Conservation (phyloP, 495 filamentous ascomycete species). For the Monascus purpureus region DNA sequence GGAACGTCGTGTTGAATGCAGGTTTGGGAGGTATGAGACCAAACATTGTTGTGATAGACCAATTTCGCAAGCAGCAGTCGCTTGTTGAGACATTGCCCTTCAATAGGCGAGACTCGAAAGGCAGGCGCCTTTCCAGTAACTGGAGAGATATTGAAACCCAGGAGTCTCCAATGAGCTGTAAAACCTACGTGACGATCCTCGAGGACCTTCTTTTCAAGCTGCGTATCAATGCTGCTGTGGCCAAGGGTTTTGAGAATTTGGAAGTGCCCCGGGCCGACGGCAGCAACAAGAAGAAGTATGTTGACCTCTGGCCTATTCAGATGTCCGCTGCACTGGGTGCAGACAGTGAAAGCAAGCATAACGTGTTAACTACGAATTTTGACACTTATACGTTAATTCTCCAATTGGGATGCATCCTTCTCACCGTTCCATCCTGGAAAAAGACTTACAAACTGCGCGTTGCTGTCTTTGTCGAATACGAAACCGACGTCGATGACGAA, state of each 20-base stretch:
- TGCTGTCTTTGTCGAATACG: conserved; percentile 79
- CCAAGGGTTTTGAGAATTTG: conserved; percentile 65
- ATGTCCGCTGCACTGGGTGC: conserved; percentile 67
- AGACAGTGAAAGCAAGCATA: conserved; percentile 43
- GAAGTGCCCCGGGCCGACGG: conserved; percentile 50
- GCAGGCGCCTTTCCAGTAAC: conserved; percentile 13
- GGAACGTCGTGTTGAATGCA: conserved; percentile 68
- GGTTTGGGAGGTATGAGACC: conserved; percentile 85
- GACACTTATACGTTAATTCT: conserved; percentile 84
- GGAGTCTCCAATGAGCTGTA: conserved; percentile 47
- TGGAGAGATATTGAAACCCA: conserved; percentile 33
- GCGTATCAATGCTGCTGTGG: conserved; percentile 75
- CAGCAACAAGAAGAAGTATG: conserved; percentile 55
- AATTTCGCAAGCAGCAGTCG: conserved; percentile 43
- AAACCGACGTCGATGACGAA: conserved; percentile 73
- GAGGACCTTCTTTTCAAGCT: conserved; percentile 69
- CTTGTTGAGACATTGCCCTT: conserved; percentile 31
- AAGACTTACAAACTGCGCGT: conserved; percentile 61
- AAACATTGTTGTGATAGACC: conserved; percentile 73
- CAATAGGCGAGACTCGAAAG: conserved; percentile 10
- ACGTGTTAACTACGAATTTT: conserved; percentile 76
- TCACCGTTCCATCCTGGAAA: conserved; percentile 75
- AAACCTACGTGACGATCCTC: conserved; percentile 67
- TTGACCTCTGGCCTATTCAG: conserved; percentile 82
- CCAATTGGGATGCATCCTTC: conserved; percentile 72